A percentile compares a stretch with the other conserved stretches of the same genome.
Conservation (phyloP, 2,329 filamentous ascomycete species). For the Colletotrichum tropicale region DNA sequence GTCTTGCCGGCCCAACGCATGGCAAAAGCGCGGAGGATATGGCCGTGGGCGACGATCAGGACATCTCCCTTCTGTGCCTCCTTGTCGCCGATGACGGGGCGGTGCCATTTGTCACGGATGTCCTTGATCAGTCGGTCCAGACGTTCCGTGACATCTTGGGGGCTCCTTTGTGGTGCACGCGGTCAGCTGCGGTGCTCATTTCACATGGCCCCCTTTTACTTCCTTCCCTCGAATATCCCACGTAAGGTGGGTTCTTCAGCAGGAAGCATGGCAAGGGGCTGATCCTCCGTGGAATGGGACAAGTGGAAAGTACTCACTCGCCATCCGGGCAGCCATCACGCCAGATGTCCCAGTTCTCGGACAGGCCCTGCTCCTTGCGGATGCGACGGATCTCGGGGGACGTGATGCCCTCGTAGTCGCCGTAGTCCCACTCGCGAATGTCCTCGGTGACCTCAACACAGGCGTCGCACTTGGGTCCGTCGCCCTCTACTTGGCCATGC, state of each 20-base stretch:
- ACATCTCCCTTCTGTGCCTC: slow-evolving; percentile 41
- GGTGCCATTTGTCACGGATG: slow-evolving; percentile 71
- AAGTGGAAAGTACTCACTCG: slow-evolving; percentile 62
- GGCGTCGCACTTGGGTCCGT: slow-evolving; percentile 57
- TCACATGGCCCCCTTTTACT: background rate
- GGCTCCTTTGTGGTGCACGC: slow-evolving; percentile 53
- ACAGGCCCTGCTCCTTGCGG: slow-evolving; percentile 60
- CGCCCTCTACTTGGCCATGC: slow-evolving; percentile 39
- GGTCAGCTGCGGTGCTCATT: background rate
- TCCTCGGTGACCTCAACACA: slow-evolving; percentile 71
- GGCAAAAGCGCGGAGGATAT: slow-evolving; percentile 86
- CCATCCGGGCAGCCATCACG: slow-evolving; percentile 84
- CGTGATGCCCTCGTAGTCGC: slow-evolving; percentile 83
- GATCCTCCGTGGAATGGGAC: background rate
- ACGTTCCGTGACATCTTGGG: slow-evolving; percentile 73
- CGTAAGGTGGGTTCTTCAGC: background rate
- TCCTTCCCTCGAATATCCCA: background rate
- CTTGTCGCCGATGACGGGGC: slow-evolving; percentile 56
- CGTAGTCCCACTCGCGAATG: slow-evolving; percentile 88
- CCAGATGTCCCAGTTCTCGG: slow-evolving; percentile 82
- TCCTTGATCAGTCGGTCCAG: slow-evolving; percentile 79
- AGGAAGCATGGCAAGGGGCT: background rate
- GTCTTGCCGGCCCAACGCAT: slow-evolving; percentile 82
- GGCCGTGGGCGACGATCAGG: slow-evolving; percentile 83
- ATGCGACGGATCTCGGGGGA: slow-evolving; percentile 68